Percentiles rank a stretch among this genome's conserved stretches.
Evolutionary conservation across 2,329 filamentous ascomycete species (phyloP).

Genomic region (Alternaria novae-zelandiae): DNA sequence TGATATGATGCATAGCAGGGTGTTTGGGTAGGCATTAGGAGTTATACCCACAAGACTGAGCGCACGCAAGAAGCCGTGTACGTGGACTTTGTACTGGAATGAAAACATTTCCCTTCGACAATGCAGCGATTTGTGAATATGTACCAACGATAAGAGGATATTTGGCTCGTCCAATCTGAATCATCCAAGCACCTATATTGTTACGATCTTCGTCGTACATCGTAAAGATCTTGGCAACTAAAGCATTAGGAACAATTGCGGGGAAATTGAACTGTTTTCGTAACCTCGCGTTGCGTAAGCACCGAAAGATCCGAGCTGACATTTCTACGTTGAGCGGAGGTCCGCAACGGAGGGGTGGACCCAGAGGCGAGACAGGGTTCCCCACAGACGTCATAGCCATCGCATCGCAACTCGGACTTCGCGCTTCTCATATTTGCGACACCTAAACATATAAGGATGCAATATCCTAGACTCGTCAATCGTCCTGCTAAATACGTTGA

Average conservation of each 20-base stretch:
- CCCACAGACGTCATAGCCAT: constrained; percentile 9
- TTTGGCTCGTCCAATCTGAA: not conserved
- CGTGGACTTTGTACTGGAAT: not conserved
- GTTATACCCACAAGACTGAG: not conserved
- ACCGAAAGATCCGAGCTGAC: constrained; percentile 4
- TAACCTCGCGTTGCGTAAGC: constrained; percentile 1
- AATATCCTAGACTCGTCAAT: not conserved
- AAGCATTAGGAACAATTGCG: not conserved
- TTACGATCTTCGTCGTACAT: not conserved
- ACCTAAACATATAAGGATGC: not conserved
- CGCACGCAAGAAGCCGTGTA: not conserved
- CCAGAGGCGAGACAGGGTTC: not conserved
- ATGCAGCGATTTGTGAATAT: not conserved
- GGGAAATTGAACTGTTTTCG: not conserved
- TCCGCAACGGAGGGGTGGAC: not conserved
- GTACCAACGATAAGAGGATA: not conserved
- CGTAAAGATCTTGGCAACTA: not conserved
- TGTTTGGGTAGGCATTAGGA: constrained; percentile 4
- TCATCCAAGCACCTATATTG: not conserved
- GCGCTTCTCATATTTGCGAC: not conserved
- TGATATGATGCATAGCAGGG: constrained; percentile 8
- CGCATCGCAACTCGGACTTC: not conserved
- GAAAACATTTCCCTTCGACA: not conserved
- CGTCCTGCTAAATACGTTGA: not conserved
- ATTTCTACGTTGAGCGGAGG: not conserved